phyloP scores from a whole-genome alignment of 139 green algal species.

The Volvox reticuliferus region DNA sequence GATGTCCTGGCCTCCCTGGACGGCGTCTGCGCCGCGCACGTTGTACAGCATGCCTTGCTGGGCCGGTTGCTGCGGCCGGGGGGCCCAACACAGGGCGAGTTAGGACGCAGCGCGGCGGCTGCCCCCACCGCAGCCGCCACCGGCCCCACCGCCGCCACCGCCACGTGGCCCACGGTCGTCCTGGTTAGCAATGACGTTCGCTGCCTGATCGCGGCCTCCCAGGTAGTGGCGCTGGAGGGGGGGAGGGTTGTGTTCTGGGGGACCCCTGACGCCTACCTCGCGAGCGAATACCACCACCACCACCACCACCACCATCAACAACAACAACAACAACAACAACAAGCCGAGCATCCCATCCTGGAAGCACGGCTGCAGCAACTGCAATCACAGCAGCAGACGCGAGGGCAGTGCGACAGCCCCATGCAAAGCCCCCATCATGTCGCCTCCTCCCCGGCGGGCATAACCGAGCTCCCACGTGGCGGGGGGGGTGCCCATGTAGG shows the following conservation, averaged over 20 bases:
- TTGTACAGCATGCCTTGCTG: conserved; percentile 60
- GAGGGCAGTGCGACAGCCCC: not conserved
- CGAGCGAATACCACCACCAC: not conserved
- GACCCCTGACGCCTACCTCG: conserved; percentile 22
- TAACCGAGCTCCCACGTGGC: too few species aligned
- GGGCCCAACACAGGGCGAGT: too few species aligned
- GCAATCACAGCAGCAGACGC: too few species aligned
- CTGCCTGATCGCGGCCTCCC: conserved; percentile 52
- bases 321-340: too few species aligned
- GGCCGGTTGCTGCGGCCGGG: not conserved
- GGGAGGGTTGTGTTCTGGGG: conserved; percentile 54
- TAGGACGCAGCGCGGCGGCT: not conserved
- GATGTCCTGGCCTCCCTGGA: conserved; percentile 82
- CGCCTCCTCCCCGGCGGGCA: too few species aligned
- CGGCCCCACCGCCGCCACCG: not conserved
- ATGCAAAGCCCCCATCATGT: too few species aligned
- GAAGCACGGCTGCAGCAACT: too few species aligned
- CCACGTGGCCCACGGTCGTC: conserved; percentile 57
- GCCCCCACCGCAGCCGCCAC: not conserved
- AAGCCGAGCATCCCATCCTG: too few species aligned
- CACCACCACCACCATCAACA: not conserved
- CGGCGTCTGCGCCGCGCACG: conserved; percentile 36
- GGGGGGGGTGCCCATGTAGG: too few species aligned
- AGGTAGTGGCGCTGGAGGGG: conserved; percentile 56
- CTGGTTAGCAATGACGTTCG: conserved; percentile 60